Conservation (phyloP, 1,139 yeast species). For the Suhomyces atakaporum region DNA sequence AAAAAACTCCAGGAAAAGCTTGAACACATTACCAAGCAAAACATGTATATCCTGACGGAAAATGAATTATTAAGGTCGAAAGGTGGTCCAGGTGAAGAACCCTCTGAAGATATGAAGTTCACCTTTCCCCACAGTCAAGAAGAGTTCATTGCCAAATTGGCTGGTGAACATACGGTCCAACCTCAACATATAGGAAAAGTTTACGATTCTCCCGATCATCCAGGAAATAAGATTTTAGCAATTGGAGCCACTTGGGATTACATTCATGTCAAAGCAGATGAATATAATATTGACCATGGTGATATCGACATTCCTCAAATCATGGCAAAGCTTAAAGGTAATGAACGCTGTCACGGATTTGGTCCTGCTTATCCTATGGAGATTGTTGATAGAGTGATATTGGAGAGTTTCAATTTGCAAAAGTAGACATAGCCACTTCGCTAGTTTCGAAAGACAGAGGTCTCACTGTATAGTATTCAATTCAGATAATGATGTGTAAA, state of each 20-base stretch:
- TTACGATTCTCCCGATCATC: slow-evolving; percentile 37
- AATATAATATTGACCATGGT: slow-evolving; percentile 44
- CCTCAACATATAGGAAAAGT: slow-evolving; percentile 29
- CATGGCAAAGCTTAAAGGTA: slow-evolving; percentile 60
- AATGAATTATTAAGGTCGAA: slow-evolving; percentile 49
- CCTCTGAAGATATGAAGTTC: slow-evolving; percentile 20
- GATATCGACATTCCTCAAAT: slow-evolving; percentile 59
- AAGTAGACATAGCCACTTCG: slow-evolving; percentile 1
- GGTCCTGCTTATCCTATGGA: slow-evolving; percentile 76
- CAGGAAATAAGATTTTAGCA: slow-evolving; percentile 56
- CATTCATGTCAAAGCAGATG: slow-evolving; percentile 49
- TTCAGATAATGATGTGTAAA: no score
- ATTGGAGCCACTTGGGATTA: slow-evolving; percentile 86
- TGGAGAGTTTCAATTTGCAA: slow-evolving; percentile 11
- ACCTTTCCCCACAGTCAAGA: slow-evolving; percentile 40
- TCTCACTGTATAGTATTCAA: neutral
- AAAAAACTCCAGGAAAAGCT: slow-evolving; percentile 53
- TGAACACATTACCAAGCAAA: slow-evolving; percentile 54
- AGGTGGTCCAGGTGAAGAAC: slow-evolving; percentile 2
- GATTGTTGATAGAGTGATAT: slow-evolving; percentile 43
- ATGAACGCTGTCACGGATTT: slow-evolving; percentile 75
- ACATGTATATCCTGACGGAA: slow-evolving; percentile 57
- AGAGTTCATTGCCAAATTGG: slow-evolving; percentile 36
- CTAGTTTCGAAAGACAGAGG: no score
- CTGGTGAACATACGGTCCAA: slow-evolving; percentile 25